Evolutionary conservation across 192 early-diverging fungal species (phyloP).

Genomic region (Pilobolus umbonatus): DNA sequence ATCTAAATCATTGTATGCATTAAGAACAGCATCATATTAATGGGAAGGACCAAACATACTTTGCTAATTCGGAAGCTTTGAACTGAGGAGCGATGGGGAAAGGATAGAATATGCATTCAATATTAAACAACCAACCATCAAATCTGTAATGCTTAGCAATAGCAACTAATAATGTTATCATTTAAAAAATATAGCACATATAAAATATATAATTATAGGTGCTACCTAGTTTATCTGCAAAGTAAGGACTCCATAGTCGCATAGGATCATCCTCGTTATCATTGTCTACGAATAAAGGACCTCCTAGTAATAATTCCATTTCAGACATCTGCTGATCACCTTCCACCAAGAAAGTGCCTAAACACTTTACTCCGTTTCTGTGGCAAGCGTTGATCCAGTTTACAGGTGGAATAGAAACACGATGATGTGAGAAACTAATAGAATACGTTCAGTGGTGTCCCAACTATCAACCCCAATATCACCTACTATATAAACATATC

Average conservation of each 20-base stretch:
- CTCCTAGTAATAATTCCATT: conserved; percentile 49
- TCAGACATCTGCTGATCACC: conserved; percentile 46
- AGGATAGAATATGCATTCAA: conserved; percentile 46
- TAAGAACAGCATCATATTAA: conserved; percentile 13
- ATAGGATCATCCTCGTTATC: conserved; percentile 25
- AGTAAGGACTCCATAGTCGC: conserved; percentile 40
- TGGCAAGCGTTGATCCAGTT: conserved; percentile 62
- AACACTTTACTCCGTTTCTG: conserved; percentile 49
- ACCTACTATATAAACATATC: conserved; percentile 61
- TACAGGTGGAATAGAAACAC: conserved; percentile 55
- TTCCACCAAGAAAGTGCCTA: conserved; percentile 64
- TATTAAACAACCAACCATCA: conserved; percentile 68
- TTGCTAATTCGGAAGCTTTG: conserved; percentile 26
- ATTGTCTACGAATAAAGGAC: conserved; percentile 15
- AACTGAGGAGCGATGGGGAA: conserved; percentile 16
- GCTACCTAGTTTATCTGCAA: conserved; percentile 54
- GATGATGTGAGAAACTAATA: conserved; percentile 50
- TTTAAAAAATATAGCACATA: background rate
- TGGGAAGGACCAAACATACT: background rate
- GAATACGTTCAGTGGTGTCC: background rate
- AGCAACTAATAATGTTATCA: conserved; percentile 36
- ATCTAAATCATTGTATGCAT: conserved; percentile 35
- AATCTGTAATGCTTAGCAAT: conserved; percentile 59
- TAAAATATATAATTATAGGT: background rate
- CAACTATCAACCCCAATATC: background rate